Evolutionary conservation across 2,329 filamentous ascomycete genomes (phyloP).

Genomic region (Leptographium radiaticola): DNA sequence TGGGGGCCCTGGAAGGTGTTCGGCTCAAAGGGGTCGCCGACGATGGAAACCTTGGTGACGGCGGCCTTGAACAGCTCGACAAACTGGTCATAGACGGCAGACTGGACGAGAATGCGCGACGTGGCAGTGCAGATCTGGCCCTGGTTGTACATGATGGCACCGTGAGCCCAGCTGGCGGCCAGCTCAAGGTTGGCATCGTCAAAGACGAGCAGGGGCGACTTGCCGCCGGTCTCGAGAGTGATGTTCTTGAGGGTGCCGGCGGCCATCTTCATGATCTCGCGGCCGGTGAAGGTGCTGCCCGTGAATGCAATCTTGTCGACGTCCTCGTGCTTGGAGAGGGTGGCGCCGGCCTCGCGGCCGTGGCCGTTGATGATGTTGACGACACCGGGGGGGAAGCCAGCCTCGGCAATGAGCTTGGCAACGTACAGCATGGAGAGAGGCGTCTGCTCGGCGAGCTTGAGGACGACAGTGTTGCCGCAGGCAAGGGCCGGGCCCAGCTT

Average conservation of each 20-base stretch:
- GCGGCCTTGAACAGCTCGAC: conserved; percentile 47
- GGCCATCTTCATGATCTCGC: conserved; percentile 60
- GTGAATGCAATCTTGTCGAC: conserved; percentile 64
- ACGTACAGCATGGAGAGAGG: conserved; percentile 50
- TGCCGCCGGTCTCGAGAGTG: conserved; percentile 49
- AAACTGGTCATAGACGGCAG: conserved; percentile 45
- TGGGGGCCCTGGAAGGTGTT: conserved; percentile 58
- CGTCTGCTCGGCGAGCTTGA: conserved; percentile 54
- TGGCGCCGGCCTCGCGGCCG: conserved; percentile 51
- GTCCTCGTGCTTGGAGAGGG: conserved; percentile 47
- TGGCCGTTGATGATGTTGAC: conserved; percentile 60
- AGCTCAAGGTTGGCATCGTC: conserved; percentile 49
- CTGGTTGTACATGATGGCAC: conserved; percentile 40
- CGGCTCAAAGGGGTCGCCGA: conserved; percentile 56
- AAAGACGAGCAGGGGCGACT: conserved; percentile 48
- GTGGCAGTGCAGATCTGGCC: conserved; percentile 50
- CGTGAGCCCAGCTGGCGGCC: conserved; percentile 39
- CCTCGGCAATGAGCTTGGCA: conserved; percentile 53
- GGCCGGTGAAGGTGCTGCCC: conserved; percentile 54
- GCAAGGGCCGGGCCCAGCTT: conserved; percentile 61
- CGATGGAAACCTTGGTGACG: conserved; percentile 41
- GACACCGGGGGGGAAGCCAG: conserved; percentile 64
- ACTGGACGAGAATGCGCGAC: conserved; percentile 47
- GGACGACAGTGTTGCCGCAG: conserved; percentile 48
- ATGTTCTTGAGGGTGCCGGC: conserved; percentile 48